Conservation (phyloP, 1,284 basidiomycete genomes). For the Melampsora allii-populina region DNA sequence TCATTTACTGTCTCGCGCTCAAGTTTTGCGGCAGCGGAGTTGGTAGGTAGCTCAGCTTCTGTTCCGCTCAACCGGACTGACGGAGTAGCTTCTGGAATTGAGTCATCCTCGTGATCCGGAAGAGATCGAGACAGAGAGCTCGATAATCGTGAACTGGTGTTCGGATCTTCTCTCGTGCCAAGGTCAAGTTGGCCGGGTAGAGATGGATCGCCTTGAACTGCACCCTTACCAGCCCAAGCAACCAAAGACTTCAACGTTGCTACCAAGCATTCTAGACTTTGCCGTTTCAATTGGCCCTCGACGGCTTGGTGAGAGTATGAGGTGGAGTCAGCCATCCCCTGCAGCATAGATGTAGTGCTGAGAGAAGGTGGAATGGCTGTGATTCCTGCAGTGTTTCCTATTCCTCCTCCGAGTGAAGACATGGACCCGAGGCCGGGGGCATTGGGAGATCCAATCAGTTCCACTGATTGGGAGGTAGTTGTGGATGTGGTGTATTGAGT, state of each 20-base stretch:
- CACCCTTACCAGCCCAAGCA: constrained; percentile 64
- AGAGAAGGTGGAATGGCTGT: constrained; percentile 61
- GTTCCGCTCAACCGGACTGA: constrained; percentile 42
- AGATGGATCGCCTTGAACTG: constrained; percentile 46
- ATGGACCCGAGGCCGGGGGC: neutral
- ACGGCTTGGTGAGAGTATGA: constrained; percentile 60
- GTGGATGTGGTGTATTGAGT: constrained; percentile 61
- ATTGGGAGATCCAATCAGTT: constrained; percentile 42
- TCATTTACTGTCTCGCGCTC: constrained; percentile 67
- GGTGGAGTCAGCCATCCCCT: constrained; percentile 49
- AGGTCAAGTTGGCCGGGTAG: constrained; percentile 4
- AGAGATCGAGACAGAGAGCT: constrained; percentile 1
- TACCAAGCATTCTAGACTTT: constrained; percentile 84
- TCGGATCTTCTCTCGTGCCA: neutral
- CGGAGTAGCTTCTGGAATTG: constrained; percentile 48
- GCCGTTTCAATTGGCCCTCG: constrained; percentile 77
- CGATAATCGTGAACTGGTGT: constrained; percentile 47
- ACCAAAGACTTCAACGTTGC: constrained; percentile 82
- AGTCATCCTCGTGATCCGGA: constrained; percentile 43
- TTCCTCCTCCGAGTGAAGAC: constrained; percentile 1
- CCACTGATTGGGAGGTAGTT: constrained; percentile 50
- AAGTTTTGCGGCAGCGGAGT: constrained; percentile 61
- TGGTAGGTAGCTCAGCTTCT: constrained; percentile 34
- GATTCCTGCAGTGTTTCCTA: constrained; percentile 45
- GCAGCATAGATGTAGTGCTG: constrained; percentile 63